phyloP scores from a whole-genome alignment of 495 filamentous ascomycete genomes.

The Hypoxylon fragiforme region DNA sequence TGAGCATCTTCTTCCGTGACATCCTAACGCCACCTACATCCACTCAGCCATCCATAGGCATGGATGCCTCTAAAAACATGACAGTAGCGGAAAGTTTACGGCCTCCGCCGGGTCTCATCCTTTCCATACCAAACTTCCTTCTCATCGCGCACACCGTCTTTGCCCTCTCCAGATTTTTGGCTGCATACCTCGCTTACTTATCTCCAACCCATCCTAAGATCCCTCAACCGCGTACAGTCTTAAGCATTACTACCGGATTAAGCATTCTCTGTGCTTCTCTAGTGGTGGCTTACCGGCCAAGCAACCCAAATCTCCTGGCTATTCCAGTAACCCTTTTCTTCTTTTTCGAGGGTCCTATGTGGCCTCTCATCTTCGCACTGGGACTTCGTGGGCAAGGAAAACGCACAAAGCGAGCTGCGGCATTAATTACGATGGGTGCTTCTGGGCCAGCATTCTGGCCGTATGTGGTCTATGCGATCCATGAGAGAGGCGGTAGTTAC shows the following conservation, averaged over 20 bases:
- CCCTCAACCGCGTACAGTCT: constrained; percentile 57
- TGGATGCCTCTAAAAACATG: constrained; percentile 10
- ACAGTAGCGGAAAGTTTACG: constrained; percentile 1
- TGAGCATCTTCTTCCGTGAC: constrained; percentile 65
- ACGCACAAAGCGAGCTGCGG: constrained; percentile 69
- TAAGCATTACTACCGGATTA: constrained; percentile 49
- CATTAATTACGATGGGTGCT: constrained; percentile 66
- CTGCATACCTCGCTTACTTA: constrained; percentile 53
- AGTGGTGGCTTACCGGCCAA: constrained; percentile 52
- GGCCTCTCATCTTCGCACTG: constrained; percentile 71
- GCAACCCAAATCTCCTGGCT: constrained; percentile 56
- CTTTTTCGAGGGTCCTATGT: constrained; percentile 71
- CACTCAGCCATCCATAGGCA: constrained; percentile 44
- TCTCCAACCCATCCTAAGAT: constrained; percentile 51
- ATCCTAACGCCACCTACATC: constrained; percentile 49
- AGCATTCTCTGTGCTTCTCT: constrained; percentile 49
- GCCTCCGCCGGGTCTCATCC: constrained; percentile 48
- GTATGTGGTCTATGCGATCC: constrained; percentile 57
- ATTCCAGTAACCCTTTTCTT: constrained; percentile 64
- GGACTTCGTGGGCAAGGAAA: constrained; percentile 70
- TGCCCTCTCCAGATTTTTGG: constrained; percentile 51
- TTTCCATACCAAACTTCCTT: constrained; percentile 58
- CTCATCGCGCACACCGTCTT: constrained; percentile 53
- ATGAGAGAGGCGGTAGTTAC: constrained; percentile 34
- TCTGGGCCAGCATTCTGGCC: constrained; percentile 70